These are phyloP conservation scores for Suhomyces vadensis DNA, from an alignment of 805 yeast genomes.

Conservation along the genomic window DNA sequence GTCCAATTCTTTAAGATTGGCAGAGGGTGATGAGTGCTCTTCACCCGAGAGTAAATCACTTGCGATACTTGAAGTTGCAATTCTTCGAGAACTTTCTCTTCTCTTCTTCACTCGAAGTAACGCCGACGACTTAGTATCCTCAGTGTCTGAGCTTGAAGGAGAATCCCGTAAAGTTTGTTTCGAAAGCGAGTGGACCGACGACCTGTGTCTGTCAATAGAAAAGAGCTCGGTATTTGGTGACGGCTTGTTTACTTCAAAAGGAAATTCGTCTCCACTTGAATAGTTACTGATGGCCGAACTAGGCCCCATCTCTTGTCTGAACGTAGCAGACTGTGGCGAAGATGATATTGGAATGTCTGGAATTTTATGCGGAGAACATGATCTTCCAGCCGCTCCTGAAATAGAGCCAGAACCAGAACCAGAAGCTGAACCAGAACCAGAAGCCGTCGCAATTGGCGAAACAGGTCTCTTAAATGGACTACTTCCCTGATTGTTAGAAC, in stretches of 20 bases:
- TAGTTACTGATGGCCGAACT: slow-evolving; percentile 33
- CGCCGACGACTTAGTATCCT: slow-evolving; percentile 54
- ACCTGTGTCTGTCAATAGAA: slow-evolving; percentile 18
- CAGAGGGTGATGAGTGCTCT: slow-evolving; percentile 10
- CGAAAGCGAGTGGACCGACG: slow-evolving; percentile 28
- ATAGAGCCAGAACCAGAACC: slow-evolving; percentile 2
- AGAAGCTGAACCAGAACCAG: slow-evolving; percentile 4
- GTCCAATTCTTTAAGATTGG: slow-evolving; percentile 45
- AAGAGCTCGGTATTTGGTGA: slow-evolving; percentile 13
- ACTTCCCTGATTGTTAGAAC: slow-evolving; percentile 12
- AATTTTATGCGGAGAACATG: slow-evolving; percentile 30
- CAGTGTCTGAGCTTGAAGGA: slow-evolving; percentile 67
- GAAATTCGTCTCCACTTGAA: slow-evolving; percentile 33
- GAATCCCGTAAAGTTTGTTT: slow-evolving; percentile 35
- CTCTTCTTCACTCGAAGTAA: slow-evolving; percentile 53
- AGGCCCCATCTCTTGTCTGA: slow-evolving; percentile 30
- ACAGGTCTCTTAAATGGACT: slow-evolving; percentile 48
- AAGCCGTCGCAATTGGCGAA: slow-evolving; percentile 37
- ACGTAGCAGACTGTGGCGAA: slow-evolving; percentile 16
- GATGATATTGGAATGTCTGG: slow-evolving; percentile 19
- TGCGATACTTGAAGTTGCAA: slow-evolving; percentile 10
- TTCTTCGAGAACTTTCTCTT: slow-evolving; percentile 50
- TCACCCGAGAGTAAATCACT: slow-evolving; percentile 4
- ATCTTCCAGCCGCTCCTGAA: slow-evolving; percentile 12
- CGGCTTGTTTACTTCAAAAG: slow-evolving; percentile 11